A percentile compares a stretch with the other conserved stretches of the same genome.
phyloP scores from a whole-genome alignment of 2,329 filamentous ascomycete species.

The Alternaria dauci region DNA sequence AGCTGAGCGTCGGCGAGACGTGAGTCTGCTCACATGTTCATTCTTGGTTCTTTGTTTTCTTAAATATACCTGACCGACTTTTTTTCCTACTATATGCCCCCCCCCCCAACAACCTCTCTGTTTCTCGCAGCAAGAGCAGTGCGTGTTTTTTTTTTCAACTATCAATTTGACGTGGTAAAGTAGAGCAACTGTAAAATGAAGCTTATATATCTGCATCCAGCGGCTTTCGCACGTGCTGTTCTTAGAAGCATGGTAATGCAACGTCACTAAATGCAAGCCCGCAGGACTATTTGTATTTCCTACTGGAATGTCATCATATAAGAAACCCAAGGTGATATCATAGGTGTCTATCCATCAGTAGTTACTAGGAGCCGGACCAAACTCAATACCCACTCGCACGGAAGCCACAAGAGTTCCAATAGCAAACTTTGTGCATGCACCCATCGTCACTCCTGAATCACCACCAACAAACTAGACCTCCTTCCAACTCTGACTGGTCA shows the following conservation, averaged over 20 bases:
- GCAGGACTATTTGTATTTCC: not conserved
- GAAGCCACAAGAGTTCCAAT: not conserved
- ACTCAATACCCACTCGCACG: not conserved
- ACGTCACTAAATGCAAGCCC: not conserved
- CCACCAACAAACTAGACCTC: slow-evolving; percentile 13
- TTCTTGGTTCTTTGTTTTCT: not conserved
- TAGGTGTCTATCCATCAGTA: not conserved
- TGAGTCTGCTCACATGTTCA: not conserved
- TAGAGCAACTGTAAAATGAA: not conserved
- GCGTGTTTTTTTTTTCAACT: not conserved
- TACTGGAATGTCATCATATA: not conserved
- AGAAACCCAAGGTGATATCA: not conserved
- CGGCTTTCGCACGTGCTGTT: not conserved
- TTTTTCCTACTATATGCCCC: no score
- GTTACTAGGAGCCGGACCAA: not conserved
- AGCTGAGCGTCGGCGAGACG: not conserved
- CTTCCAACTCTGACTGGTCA: slow-evolving; percentile 13
- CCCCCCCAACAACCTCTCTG: not conserved
- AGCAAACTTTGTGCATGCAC: not conserved
- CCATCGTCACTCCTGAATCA: no score
- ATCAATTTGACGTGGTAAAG: not conserved
- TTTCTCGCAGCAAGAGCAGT: not conserved
- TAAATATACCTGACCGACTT: slow-evolving; percentile 2
- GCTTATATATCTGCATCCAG: not conserved
- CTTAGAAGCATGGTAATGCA: not conserved